Evolutionary conservation across 2,329 filamentous ascomycete species (phyloP), one percentile per base, ranked within the genome.

Genomic region (Scopulariopsis brevicaulis): DNA sequence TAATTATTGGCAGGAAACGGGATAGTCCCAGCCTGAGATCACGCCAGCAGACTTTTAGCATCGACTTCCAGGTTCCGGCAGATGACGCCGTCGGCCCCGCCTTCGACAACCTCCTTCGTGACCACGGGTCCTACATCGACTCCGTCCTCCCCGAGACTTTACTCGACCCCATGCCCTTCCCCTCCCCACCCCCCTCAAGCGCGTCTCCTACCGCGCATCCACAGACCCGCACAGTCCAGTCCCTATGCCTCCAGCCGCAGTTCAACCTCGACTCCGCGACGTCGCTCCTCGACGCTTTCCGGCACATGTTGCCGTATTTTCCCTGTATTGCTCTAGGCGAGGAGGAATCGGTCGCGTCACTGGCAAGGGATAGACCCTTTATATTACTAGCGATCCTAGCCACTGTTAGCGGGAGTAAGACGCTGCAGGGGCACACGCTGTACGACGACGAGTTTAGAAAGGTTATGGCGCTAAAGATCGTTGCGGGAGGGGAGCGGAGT

Each of bases 401-500:
- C 20, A 35, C 40, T 34, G 75, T 77, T 3, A 77, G 78, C 37
- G 74, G 72, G 1, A 73, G 75, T 34, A 70, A 65, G 12, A 75
- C 76, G n/a, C 64, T 78, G 24, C 77, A 79, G 61, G 75, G 79
- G 0, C 77, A 82, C 58, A 74, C 68, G 15, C 68, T 80, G 2
- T 81, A 84, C 52, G 81, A 83, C 32, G 75, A 78, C 54, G 81
- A 84, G 66, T 80, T 84, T 55, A 71, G 79, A 34, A 82, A 81
- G 63, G 72, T 81, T 0, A 63, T 83, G n/a, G 79, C 74, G 1
- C 69, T 80, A 52, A 83, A 80, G 65, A 77, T 81, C 48, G 77
- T 85, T 0, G 73, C 81, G 0, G 74, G 77, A 3, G 80, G 81
- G 0, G 81, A 85, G 69, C 75, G 79, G 58, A 81, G 73, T 14